phyloP scores from a whole-genome alignment of 2,329 filamentous ascomycete genomes.

The Aspergillus sp. region DNA sequence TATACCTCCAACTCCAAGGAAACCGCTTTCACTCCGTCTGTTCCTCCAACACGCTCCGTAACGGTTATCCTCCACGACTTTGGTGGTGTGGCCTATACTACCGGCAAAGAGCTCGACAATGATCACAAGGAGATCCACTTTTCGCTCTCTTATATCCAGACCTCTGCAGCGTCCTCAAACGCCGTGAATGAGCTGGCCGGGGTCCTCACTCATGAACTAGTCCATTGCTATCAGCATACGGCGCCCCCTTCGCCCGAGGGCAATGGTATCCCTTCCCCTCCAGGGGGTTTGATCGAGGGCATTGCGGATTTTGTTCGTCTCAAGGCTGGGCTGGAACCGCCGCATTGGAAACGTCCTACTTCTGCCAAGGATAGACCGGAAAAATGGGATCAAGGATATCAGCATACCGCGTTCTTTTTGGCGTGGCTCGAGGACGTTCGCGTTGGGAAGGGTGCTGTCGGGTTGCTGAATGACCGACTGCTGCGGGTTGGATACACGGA shows the following conservation, averaged over 20 bases:
- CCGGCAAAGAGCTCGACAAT: constrained; percentile 68
- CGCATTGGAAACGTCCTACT: constrained; percentile 68
- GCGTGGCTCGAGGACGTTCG: constrained; percentile 75
- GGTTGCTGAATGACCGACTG: constrained; percentile 39
- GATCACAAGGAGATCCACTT: constrained; percentile 95
- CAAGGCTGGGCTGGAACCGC: constrained; percentile 65
- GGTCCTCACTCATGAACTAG: constrained; percentile 85
- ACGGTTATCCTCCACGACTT: constrained; percentile 77
- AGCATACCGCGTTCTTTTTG: constrained; percentile 86
- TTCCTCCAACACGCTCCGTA: constrained; percentile 72
- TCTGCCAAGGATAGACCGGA: constrained; percentile 45
- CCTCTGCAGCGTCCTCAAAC: constrained; percentile 16
- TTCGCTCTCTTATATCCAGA: constrained; percentile 67
- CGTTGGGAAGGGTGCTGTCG: constrained; percentile 64
- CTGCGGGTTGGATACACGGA: constrained; percentile 29
- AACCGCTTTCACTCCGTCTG: constrained; percentile 26
- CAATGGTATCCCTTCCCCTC: constrained; percentile 31
- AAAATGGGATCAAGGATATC: constrained; percentile 85
- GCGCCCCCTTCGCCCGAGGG: constrained; percentile 42
- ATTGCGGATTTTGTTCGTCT: constrained; percentile 91
- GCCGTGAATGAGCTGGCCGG: constrained; percentile 64
- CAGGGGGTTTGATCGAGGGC: constrained; percentile 80
- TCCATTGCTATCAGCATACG: constrained; percentile 89
- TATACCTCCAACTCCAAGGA: constrained; percentile 47
- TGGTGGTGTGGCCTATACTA: constrained; percentile 85